Evolutionary conservation across 2,329 filamentous ascomycete genomes (phyloP).

Genomic region (Byssochlamys sp.): DNA sequence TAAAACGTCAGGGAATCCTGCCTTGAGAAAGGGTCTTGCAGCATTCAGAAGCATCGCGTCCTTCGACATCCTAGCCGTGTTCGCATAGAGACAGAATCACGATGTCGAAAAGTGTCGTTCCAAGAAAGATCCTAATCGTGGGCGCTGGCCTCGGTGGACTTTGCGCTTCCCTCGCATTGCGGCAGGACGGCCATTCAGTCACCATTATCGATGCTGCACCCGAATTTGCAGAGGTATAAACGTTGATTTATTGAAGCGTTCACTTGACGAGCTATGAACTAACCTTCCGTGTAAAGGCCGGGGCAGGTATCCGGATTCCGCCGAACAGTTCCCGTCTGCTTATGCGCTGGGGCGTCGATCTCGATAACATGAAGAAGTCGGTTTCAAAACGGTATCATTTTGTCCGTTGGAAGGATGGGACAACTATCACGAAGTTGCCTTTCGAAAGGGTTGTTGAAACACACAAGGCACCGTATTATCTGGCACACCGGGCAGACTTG

Average conservation of each 20-base stretch:
- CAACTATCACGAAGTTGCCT: conserved; percentile 16
- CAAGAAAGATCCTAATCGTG: conserved; percentile 4
- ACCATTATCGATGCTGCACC: conserved; percentile 8
- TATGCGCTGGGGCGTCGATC: conserved; percentile 19
- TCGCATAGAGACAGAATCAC: no score
- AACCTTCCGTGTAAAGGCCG: conserved; percentile 11
- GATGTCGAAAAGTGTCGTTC: background rate
- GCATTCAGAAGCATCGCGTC: no score
- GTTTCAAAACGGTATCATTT: conserved; percentile 22
- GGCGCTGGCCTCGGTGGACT: conserved; percentile 7
- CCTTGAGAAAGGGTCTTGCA: no score
- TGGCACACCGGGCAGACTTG: conserved; percentile 43
- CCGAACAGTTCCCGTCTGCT: conserved; percentile 22
- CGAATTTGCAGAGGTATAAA: conserved; percentile 8
- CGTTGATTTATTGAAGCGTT: background rate
- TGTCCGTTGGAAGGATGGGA: conserved; percentile 21
- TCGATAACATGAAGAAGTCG: conserved; percentile 16
- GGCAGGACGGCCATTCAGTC: conserved; percentile 7
- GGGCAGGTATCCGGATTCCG: conserved; percentile 27
- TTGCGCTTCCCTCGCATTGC: conserved; percentile 5
- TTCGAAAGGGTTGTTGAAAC: conserved; percentile 13
- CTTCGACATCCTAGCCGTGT: no score
- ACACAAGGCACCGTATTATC: conserved; percentile 34
- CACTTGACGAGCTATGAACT: background rate
- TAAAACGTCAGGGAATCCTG: no score